These are phyloP conservation scores for Zasmidium angulare DNA, from an alignment of 2,329 filamentous ascomycete species.

Conservation along the genomic window DNA sequence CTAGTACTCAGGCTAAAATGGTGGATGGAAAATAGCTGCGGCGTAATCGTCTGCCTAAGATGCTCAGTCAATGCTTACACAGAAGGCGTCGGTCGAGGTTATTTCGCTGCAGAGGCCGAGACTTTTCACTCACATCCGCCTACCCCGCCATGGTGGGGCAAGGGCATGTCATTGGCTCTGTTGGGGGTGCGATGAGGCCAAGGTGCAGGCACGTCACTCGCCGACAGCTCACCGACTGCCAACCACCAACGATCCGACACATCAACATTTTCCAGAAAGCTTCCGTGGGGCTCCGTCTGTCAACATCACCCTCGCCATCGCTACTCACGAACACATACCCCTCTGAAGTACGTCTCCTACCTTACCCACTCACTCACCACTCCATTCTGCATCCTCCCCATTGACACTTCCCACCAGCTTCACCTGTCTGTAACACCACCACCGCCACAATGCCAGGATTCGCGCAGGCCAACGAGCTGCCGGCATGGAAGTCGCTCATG, in stretches of 20 bases:
- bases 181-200: no score
- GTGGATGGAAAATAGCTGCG: not conserved
- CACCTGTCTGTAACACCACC: not conserved
- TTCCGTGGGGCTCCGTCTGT: not conserved
- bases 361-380: not conserved
- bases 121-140: not conserved
- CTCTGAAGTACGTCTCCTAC: not conserved
- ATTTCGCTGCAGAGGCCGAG: not conserved
- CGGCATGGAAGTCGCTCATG: constrained; percentile 83
- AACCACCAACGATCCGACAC: not conserved
- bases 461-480: constrained; percentile 81
- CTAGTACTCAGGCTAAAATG: not conserved
- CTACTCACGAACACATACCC: not conserved
- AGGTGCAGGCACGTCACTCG: no score
- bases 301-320: not conserved
- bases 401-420: not conserved
- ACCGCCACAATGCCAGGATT: constrained; percentile 56
- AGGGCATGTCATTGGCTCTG: not conserved
- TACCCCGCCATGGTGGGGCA: not conserved
- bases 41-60: not conserved
- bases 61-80: not conserved
- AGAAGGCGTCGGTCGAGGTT: not conserved
- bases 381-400: not conserved
- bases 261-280: not conserved
- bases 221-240: not conserved